Evolutionary conservation across 129 eudicot genomes (phyloP).

Genomic region (Cynara cardunculus): DNA sequence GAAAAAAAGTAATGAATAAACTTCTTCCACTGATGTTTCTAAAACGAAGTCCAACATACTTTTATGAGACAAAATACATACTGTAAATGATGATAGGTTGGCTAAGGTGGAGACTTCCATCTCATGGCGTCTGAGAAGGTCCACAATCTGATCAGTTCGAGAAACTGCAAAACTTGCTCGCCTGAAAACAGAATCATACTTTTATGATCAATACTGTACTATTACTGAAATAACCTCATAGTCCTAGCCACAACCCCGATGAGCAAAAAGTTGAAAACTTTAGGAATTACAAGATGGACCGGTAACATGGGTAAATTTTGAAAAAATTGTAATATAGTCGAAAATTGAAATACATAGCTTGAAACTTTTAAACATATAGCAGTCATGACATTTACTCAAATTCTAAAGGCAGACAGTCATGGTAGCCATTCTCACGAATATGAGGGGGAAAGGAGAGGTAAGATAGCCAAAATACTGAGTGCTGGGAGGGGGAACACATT

Average conservation of each 20-base stretch:
- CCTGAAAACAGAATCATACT: constrained; percentile 31
- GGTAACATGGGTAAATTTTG: too few species aligned
- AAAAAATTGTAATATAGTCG: too few species aligned
- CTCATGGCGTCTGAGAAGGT: constrained; percentile 46
- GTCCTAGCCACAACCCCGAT: too few species aligned
- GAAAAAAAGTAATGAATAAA: background rate
- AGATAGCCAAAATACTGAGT: background rate
- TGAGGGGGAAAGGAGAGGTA: background rate
- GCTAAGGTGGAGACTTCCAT: constrained; percentile 72
- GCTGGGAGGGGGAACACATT: background rate
- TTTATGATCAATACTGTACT: background rate
- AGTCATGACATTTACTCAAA: too few species aligned
- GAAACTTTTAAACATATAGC: too few species aligned
- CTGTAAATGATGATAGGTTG: constrained; percentile 58
- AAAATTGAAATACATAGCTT: too few species aligned
- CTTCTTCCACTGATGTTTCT: background rate
- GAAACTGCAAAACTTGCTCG: constrained; percentile 68
- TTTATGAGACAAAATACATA: constrained; percentile 20
- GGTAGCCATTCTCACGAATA: background rate
- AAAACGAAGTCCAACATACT: background rate
- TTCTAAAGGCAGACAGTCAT: too few species aligned
- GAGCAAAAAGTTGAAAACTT: too few species aligned
- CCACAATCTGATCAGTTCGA: constrained; percentile 41
- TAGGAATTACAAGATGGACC: too few species aligned
- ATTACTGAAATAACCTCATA: too few species aligned